Evolutionary conservation across 1,284 basidiomycete genomes (phyloP), one percentile per base, ranked within the genome.

Genomic region (Cutaneotrichosporon mucoides): DNA sequence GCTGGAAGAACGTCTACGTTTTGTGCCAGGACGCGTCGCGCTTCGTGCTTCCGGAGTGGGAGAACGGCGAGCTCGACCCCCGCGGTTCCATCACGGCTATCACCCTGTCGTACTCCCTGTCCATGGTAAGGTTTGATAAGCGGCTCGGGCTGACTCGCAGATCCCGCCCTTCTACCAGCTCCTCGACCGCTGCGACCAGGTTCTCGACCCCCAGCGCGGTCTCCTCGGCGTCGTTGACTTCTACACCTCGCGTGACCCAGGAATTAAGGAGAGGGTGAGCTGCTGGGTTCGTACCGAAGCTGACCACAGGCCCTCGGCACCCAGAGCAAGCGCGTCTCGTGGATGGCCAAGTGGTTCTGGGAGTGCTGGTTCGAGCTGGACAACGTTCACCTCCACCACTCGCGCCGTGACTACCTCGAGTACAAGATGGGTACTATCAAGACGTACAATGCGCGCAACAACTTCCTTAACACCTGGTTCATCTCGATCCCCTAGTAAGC

Each of bases 341-440:
- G 87, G 86, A 77, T 88, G 58, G 83, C 84, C 43, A 83, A 88
- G 10, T 87, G 87, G 85, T 91, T 91, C 80, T 91, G 88, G 87
- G 85, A 86, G 66, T 85, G 85, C 50, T 88, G 86, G 88, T 90
- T 90, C 73, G 86, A 88, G 64, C 83, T 89, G 57, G 89, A 91
- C 73, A 87, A 89, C 72, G 86, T 89, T 56, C 82, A 86, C 60
- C 72, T 91, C 1, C 85, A 87, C 46, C 85, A 86, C 2, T 85
- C 87, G 33, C 78, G 87, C 42, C 79, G 87, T 50, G 85, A 87
- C 62, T 90, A 90, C 73, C 81, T 91, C 53, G 89, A 91, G 73
- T 88, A 90, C 79, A 86, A 85, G 65, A 90, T 90, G 76, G 88
- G 87, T 38, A 89, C 88, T 76, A 79, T 86, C 69, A 87, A 86